Percentiles rank a stretch among this genome's conserved stretches.
Conservation (phyloP, 371 early-diverging fungal genomes). For the Mortierella sp. region DNA sequence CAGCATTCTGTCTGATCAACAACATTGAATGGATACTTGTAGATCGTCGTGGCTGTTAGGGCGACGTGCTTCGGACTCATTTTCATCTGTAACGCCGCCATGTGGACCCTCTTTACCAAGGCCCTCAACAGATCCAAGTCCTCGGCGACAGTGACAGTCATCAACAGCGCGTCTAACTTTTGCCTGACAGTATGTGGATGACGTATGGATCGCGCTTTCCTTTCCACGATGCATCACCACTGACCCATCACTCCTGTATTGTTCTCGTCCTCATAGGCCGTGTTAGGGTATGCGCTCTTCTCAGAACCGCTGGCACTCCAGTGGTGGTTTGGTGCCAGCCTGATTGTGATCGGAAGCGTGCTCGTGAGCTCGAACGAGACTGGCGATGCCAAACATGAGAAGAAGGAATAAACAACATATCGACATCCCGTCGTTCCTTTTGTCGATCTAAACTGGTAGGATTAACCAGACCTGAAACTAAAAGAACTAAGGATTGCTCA, state of each 20-base stretch:
- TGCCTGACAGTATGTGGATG: conserved; percentile 65
- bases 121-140: conserved; percentile 76
- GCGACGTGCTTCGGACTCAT: conserved; percentile 64
- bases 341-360: conserved; percentile 73
- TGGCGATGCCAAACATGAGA: conserved; percentile 12
- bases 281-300: conserved; percentile 73
- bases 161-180: conserved; percentile 81
- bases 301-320: conserved; percentile 72
- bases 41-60: conserved; percentile 60
- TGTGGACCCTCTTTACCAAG: conserved; percentile 87
- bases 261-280: conserved; percentile 59
- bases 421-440: neutral
- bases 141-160: conserved; percentile 74
- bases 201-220: too few species aligned
- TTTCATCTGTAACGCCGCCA: conserved; percentile 75
- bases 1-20: too few species aligned
- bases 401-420: conserved; percentile 12
- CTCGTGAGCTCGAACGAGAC: conserved; percentile 54
- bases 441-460: neutral
- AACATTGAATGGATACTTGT: neutral
- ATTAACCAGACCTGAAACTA: too few species aligned
- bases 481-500: too few species aligned
- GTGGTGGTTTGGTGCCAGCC: conserved; percentile 84
- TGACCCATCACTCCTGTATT: neutral
- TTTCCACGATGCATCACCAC: too few species aligned